Percentiles rank a stretch among this genome's conserved stretches.
These are phyloP conservation scores for Penicillium sp. DNA, from an alignment of 2,329 filamentous ascomycete species.

Conservation along the genomic window DNA sequence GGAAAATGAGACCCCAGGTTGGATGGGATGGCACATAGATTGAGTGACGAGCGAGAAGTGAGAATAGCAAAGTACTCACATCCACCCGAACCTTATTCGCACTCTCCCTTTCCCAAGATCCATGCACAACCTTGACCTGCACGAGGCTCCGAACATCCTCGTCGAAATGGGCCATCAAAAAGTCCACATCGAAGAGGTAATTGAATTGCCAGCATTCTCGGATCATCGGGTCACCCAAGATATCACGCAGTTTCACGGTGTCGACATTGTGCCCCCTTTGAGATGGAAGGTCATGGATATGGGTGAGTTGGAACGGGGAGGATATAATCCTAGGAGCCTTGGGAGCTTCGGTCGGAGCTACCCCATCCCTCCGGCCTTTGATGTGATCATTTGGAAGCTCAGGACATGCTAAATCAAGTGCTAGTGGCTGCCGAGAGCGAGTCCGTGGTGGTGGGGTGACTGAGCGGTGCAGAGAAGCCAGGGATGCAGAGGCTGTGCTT, in stretches of 20 bases:
- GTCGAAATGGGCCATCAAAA: constrained; percentile 60
- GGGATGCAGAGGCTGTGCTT: constrained; percentile 3
- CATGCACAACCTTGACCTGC: constrained; percentile 60
- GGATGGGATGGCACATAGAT: no score
- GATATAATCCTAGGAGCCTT: constrained; percentile 2
- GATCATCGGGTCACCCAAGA: constrained; percentile 72
- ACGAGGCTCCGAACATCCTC: constrained; percentile 53
- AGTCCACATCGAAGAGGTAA: constrained; percentile 57
- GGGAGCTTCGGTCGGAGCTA: neutral
- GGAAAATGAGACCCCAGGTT: no score
- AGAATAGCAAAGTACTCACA: constrained; percentile 43
- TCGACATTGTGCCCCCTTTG: constrained; percentile 59
- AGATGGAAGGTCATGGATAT: constrained; percentile 61
- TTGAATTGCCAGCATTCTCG: constrained; percentile 60
- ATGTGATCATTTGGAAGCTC: constrained; percentile 3
- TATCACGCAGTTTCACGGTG: constrained; percentile 62
- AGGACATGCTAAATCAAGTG: constrained; percentile 1
- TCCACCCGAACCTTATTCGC: constrained; percentile 55
- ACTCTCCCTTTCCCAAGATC: constrained; percentile 67
- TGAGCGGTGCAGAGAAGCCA: constrained; percentile 15
- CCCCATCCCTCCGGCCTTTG: neutral
- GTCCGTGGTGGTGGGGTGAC: constrained; percentile 16
- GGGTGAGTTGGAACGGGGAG: constrained; percentile 71
- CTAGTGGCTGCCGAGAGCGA: constrained; percentile 4
- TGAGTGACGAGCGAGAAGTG: no score